Evolutionary conservation across 2,329 filamentous ascomycete genomes (phyloP), one percentile per base, ranked within the genome.

Genomic region (Coniochaeta sp.): DNA sequence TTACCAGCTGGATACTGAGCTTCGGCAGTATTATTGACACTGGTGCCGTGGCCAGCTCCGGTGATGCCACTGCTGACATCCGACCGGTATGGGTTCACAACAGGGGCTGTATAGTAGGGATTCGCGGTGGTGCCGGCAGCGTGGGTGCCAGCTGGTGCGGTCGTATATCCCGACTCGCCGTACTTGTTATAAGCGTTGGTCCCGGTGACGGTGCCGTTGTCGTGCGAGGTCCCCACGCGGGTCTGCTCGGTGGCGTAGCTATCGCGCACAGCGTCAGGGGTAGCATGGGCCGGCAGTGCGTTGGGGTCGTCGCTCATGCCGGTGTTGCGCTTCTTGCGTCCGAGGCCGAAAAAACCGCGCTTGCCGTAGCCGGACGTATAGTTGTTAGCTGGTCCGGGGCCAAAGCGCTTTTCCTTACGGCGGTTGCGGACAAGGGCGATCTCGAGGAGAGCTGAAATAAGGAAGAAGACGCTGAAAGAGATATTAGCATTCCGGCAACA

Each of bases 361-460:
- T 50, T 58, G 58, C 63, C 64, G 55, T 62, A 67, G 47, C 65
- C 65, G 12, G 62, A 63, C 47, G 64, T 67, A 61, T 65, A 65
- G 58, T 62, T 59, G 59, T 77, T 77, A 57, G 68, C 71, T 3
- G 76, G 74, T 57, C 71, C 71, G 14, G 75, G 74, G 55, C 75
- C 76, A 63, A 75, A 74, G 36, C 72, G 69, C 62, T 69, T 63
- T 65, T 78, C 75, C 70, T 75, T 77, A 47, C 55, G 59, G 26
- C 42, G 59, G 42, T 60, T 54, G 30, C 59, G 59, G n/a, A 56
- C 55, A 4, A 60, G 42, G n/a, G 55, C 54, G n/a, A 60, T 3
- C 55, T 89, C 85, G 64, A 87, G 75, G 60, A 81, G 70, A 59
- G 85, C 81, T 47, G 85, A 86, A 67, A 86, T 65, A 62, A 88